These are phyloP conservation scores for Jacaranda copaia DNA, from an alignment of 257 asterid genomes.

Conservation along the genomic window DNA sequence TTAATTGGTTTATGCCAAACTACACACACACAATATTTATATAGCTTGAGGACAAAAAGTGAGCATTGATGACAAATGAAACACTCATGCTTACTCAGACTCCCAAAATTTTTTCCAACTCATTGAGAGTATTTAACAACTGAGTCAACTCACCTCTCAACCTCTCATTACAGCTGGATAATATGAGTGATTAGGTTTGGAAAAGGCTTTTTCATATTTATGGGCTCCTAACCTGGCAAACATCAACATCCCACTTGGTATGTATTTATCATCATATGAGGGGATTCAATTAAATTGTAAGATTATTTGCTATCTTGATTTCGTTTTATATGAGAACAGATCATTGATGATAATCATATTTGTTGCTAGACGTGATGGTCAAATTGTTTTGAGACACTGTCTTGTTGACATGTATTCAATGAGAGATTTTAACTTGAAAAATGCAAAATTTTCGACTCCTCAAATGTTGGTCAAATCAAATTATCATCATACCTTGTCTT, in stretches of 20 bases:
- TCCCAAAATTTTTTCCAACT: slow-evolving; percentile 3
- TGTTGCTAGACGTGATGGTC: too few species aligned
- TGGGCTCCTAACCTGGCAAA: not conserved
- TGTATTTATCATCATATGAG: too few species aligned
- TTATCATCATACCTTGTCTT: too few species aligned
- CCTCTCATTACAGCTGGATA: slow-evolving; percentile 34
- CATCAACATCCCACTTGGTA: slow-evolving; percentile 10
- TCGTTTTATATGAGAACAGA: too few species aligned
- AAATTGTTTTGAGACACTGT: too few species aligned
- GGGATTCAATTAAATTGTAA: too few species aligned
- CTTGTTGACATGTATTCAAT: too few species aligned
- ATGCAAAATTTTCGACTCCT: too few species aligned
- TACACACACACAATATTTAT: not conserved
- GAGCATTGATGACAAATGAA: not conserved
- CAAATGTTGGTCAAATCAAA: too few species aligned
- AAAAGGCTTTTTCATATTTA: not conserved
- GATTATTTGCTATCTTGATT: too few species aligned
- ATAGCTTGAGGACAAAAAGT: not conserved
- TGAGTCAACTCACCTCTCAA: not conserved
- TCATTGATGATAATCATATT: too few species aligned
- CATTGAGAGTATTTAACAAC: not conserved
- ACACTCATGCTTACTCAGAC: not conserved
- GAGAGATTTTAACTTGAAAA: too few species aligned
- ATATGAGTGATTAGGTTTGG: not conserved
- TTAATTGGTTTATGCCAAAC: not conserved